A percentile compares a stretch with the other conserved stretches of the same genome.
Conservation (phyloP, 306 rosid species). For the Herpetospermum pedunculosum region DNA sequence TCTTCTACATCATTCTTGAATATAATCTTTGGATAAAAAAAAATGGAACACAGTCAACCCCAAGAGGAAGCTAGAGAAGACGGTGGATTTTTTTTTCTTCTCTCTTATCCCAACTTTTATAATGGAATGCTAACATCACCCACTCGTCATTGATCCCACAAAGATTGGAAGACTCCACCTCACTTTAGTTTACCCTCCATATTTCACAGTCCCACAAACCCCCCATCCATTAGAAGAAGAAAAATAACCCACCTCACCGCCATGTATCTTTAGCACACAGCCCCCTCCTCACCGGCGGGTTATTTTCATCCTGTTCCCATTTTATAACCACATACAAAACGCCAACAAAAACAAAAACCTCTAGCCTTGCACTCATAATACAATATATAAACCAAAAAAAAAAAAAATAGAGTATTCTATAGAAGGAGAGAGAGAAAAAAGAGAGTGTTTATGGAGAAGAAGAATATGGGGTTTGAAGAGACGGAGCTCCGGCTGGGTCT, state of each 20-base stretch:
- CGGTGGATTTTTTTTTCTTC: not conserved
- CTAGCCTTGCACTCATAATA: slow-evolving; percentile 5
- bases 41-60: not conserved
- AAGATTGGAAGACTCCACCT: slow-evolving; percentile 44
- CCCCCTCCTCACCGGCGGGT: not conserved
- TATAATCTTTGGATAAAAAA: not conserved
- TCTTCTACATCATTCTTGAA: too few species aligned
- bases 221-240: not conserved
- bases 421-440: slow-evolving; percentile 2
- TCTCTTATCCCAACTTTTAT: not conserved
- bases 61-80: not conserved
- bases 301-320: slow-evolving; percentile 21
- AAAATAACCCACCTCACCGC: slow-evolving; percentile 22
- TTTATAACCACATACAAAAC: slow-evolving; percentile 32
- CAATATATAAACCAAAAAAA: slow-evolving; percentile 27
- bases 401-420: slow-evolving; percentile 16
- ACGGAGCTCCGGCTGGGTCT: slow-evolving; percentile 9
- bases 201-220: slow-evolving; percentile 23
- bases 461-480: slow-evolving; percentile 8
- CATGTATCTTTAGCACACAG: not conserved
- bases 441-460: not conserved
- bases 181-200: slow-evolving; percentile 35
- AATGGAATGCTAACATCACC: slow-evolving; percentile 52
- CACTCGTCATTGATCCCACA: slow-evolving; percentile 51
- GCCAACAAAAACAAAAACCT: slow-evolving; percentile 6